phyloP scores from a whole-genome alignment of 257 asterid genomes.

The Solanum clarkiae region DNA sequence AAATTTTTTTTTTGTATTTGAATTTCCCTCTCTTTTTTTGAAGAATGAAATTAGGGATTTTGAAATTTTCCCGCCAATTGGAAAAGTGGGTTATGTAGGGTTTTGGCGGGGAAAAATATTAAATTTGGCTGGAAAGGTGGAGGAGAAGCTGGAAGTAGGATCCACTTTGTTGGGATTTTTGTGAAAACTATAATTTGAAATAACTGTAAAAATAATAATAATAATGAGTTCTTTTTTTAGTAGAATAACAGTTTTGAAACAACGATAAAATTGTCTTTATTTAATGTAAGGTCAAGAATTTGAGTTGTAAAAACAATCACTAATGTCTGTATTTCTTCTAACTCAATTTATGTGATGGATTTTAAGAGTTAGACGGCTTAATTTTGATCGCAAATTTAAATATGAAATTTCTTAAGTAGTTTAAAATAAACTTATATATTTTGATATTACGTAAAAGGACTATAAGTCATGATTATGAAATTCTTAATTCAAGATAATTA shows the following conservation, averaged over 20 bases:
- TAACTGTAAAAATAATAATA: not conserved
- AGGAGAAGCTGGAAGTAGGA: not conserved
- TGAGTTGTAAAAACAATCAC: fast-evolving
- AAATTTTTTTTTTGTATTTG: not conserved
- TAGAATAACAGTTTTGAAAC: not conserved
- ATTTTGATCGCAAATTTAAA: fast-evolving
- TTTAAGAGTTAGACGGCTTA: not conserved
- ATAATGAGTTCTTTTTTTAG: no score
- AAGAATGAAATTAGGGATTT: not conserved
- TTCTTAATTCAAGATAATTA: no score
- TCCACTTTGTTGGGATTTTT: not conserved
- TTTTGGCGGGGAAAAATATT: not conserved
- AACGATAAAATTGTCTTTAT: no score
- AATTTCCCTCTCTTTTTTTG: not conserved
- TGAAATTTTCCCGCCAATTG: not conserved
- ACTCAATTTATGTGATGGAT: not conserved
- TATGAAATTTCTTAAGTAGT: not conserved
- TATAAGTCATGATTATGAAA: no score
- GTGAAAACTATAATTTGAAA: not conserved
- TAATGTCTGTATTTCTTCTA: fast-evolving
- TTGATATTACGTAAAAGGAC: not conserved
- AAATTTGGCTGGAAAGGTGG: not conserved
- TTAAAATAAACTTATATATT: not conserved
- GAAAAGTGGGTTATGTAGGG: not conserved
- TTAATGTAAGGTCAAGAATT: not conserved